These are phyloP conservation scores for Pleodorina starrii DNA, from an alignment of 139 green algal species.

Conservation along the genomic window DNA sequence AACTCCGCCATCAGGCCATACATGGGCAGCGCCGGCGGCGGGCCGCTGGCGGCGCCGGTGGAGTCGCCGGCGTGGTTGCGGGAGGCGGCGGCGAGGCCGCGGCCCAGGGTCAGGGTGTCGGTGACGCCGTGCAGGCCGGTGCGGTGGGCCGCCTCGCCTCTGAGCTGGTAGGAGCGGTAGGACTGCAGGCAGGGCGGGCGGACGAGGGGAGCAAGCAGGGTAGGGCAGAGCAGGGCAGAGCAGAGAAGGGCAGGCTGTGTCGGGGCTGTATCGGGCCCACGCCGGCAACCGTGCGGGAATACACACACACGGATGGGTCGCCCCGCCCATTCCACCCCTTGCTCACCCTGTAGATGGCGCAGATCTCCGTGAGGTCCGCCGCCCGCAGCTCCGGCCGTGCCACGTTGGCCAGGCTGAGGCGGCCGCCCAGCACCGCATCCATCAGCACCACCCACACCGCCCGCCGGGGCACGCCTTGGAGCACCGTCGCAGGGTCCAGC, in stretches of 20 bases:
- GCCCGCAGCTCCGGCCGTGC: background rate
- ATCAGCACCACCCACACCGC: constrained; percentile 28
- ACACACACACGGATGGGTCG: no score
- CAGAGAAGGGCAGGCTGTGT: no score
- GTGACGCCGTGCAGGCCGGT: constrained; percentile 8
- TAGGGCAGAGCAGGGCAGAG: no score
- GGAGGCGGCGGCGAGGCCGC: background rate
- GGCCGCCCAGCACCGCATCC: constrained; percentile 6
- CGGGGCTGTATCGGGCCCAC: no score
- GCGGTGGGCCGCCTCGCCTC: background rate
- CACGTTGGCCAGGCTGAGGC: constrained; percentile 18
- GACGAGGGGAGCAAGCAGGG: no score
- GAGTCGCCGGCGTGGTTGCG: background rate
- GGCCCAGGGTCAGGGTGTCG: constrained; percentile 1
- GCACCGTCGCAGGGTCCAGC: constrained; percentile 14
- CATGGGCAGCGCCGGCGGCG: background rate
- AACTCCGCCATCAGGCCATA: constrained; percentile 40
- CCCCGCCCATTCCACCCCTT: no score
- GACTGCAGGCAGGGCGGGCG: background rate
- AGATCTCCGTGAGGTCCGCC: constrained; percentile 12
- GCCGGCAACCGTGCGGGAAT: no score
- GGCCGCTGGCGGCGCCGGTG: background rate
- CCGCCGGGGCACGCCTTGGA: background rate
- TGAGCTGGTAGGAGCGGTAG: constrained; percentile 40
- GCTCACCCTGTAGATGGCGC: constrained; percentile 27